Evolutionary conservation across 495 filamentous ascomycete genomes (phyloP), one percentile per base, ranked within the genome.

Genomic region (Filosporella fistucella): DNA sequence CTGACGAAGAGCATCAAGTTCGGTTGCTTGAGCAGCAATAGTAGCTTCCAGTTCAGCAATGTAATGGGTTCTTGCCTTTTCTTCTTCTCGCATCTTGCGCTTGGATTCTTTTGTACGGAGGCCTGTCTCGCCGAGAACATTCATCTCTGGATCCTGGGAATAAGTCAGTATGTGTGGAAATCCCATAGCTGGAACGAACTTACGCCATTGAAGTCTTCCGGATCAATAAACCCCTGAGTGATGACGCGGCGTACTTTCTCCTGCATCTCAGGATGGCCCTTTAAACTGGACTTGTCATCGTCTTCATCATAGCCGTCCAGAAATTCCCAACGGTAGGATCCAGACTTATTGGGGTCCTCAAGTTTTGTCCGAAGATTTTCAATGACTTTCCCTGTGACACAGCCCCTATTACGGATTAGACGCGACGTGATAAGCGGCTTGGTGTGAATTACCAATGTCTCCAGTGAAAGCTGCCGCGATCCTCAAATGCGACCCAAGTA

Each of bases 121-220:
- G 11, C 78, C 77, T 10, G 51, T 66, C 58, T 64, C 65, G n/a
- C 81, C 81, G 24, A 74, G 74, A 6, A 76, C 66, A 51, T 86
- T 87, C 55, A 72, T 62, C 55, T 82, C 77, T 22, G 67, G 40
- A 52, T 86, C 82, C 78, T 84, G 53, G 47, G 26, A 28, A n/a
- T 46, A 20, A 43, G 51, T 46, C 23, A 56, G 48, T 52, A 47
- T 48, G 28, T 3, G 18, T 32, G 45, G 9, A 22, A 35, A 22
- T 21, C 17, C 5, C 14, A 43, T 24, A 26, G 11, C 17, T 33
- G n/a, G 20, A 25, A 41, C 18, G 21, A 40, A 51, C 81, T 63
- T 72, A 89, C 85, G 1, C 84, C 81, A 28, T 68, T 77, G 78
- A 80, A 90, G 45, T 87, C 86, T 16, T 78, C 76, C 54, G 86